Evolutionary conservation across 2,329 filamentous ascomycete genomes (phyloP).

Genomic region (Ophiostoma perfectum): DNA sequence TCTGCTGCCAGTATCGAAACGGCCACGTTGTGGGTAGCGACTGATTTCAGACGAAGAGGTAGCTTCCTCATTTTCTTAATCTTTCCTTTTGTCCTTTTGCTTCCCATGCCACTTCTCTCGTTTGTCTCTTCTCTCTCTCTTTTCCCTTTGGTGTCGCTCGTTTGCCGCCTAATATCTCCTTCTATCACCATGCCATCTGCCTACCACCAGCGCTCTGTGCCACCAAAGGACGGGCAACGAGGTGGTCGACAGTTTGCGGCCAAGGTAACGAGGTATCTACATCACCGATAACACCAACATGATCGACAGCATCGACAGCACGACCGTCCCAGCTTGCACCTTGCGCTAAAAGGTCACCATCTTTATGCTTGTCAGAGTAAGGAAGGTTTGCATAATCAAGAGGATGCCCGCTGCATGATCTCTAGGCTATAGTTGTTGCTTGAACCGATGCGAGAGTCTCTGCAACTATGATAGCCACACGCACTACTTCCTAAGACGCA

Average conservation of each 20-base stretch:
- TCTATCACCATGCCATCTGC: too few relatives aligned
- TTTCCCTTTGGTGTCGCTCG: background rate
- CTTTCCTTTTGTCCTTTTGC: background rate
- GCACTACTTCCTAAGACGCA: too few relatives aligned
- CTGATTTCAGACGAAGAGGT: background rate
- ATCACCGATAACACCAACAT: too few relatives aligned
- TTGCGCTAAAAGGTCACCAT: background rate
- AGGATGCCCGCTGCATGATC: background rate
- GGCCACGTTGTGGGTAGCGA: background rate
- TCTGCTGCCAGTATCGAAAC: too few relatives aligned
- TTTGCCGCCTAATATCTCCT: too few relatives aligned
- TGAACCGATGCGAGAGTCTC: background rate
- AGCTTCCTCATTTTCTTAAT: constrained; percentile 7
- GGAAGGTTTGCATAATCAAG: constrained; percentile 12
- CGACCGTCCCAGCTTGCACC: background rate
- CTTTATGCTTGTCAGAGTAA: constrained; percentile 6
- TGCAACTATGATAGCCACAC: background rate
- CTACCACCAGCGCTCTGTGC: too few relatives aligned
- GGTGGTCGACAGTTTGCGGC: background rate
- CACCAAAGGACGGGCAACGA: too few relatives aligned
- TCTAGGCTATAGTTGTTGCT: background rate
- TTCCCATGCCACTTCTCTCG: too few relatives aligned
- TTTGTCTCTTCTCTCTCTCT: background rate
- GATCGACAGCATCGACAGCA: too few relatives aligned
- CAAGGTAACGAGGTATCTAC: background rate